A percentile compares a stretch with the other conserved stretches of the same genome.
These are phyloP conservation scores for Penicillium mononematosum DNA, from an alignment of 495 filamentous ascomycete species.

Conservation along the genomic window DNA sequence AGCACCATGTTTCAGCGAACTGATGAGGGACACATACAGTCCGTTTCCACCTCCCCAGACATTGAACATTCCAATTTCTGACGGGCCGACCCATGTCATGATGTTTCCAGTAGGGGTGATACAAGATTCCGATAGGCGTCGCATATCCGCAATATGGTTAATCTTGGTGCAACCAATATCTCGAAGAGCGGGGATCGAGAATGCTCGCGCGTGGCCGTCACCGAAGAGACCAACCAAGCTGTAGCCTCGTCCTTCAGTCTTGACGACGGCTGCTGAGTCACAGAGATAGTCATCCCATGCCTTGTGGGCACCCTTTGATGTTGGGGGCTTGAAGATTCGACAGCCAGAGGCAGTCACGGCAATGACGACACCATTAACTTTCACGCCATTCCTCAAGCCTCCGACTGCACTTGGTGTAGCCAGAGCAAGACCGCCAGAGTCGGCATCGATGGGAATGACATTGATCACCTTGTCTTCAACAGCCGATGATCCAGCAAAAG, in stretches of 20 bases:
- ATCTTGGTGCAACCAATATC: conserved; percentile 72
- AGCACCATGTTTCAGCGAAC: conserved; percentile 21
- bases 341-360: conserved; percentile 70
- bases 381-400: conserved; percentile 65
- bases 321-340: conserved; percentile 81
- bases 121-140: conserved; percentile 61
- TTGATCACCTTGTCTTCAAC: conserved; percentile 72
- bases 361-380: conserved; percentile 69
- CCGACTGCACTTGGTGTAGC: conserved; percentile 73
- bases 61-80: conserved; percentile 75
- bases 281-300: conserved; percentile 80
- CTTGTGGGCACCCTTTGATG: conserved; percentile 82
- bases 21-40: conserved; percentile 40
- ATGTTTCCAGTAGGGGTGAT: conserved; percentile 77
- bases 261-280: conserved; percentile 70
- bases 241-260: conserved; percentile 67
- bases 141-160: conserved; percentile 65
- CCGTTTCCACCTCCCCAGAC: conserved; percentile 72
- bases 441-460: conserved; percentile 73
- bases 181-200: conserved; percentile 80
- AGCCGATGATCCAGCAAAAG: conserved; percentile 62
- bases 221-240: conserved; percentile 82
- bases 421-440: conserved; percentile 69
- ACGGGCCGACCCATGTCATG: conserved; percentile 85
- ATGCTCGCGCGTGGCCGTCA: conserved; percentile 73